Evolutionary conservation across 2,329 filamentous ascomycete genomes (phyloP), one percentile per base, ranked within the genome.

Genomic region (Phyllosticta ampelicida): DNA sequence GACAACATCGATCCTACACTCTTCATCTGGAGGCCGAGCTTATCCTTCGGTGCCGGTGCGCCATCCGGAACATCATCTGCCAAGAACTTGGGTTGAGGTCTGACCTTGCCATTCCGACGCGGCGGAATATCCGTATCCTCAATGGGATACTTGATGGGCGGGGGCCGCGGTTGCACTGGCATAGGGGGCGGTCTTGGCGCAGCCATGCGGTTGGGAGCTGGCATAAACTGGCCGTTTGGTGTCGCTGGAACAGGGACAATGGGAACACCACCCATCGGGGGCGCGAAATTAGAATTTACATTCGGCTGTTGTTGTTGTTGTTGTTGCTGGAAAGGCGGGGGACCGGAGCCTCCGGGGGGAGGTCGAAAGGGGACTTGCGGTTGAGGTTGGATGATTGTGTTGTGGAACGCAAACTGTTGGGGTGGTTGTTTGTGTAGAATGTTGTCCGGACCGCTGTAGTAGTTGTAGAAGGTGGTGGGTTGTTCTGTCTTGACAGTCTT

Each of bases 121-220:
- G 86, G 86, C 20, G 85, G 80, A 21, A 97, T 78, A 64, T 95
- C 87, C 53, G 97, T 75, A 73, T 99, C 94, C 67, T 99, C 94
- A 61, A 96, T 95, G 0, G 94, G 94, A 70, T 96, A 97, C 69
- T 95, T 96, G 61, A 94, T 86, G 0, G 83, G 83, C 1, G 79
- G 77, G n/a, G 78, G 79, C 5, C 76, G 76, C 44, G 77, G 73
- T 26, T 78, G 74, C 53, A 65, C 75, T 61, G 53, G 68, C 77
- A 50, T 2, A 1, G 55, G 55, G 10, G 56, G 56, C 3, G 57
- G 57, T 21, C 57, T 44, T 10, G 53, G 36, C 5, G 57, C 53
- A 11, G 53, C 48, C 28, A 53, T 52, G 6, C 52, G 57, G 18
- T 48, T 28, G n/a, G 49, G 57, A 18, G 56, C 36, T 9, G 56